Percentiles rank a stretch among this genome's conserved stretches.
Conservation (phyloP, 495 filamentous ascomycete genomes). For the Xylaria sp. region DNA sequence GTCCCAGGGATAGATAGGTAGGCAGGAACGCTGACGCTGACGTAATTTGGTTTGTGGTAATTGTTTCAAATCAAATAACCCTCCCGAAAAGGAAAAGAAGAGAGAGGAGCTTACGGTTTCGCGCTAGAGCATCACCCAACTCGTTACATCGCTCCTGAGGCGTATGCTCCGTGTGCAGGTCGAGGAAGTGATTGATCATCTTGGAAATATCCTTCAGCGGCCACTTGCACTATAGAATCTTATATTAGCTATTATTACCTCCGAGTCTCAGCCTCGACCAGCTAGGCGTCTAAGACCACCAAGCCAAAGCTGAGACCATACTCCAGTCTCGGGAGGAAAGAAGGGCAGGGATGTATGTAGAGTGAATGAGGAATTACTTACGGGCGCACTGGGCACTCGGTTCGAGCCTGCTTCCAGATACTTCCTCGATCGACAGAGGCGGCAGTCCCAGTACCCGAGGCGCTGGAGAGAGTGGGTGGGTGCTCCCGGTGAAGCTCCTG, state of each 20-base stretch:
- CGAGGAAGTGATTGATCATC: conserved; percentile 54
- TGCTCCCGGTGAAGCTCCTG: conserved; percentile 1
- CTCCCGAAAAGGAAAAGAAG: not conserved
- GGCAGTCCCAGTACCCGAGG: conserved; percentile 55
- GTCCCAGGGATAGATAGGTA: not conserved
- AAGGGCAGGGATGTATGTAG: not conserved
- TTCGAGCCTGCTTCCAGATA: conserved; percentile 47
- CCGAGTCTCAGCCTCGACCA: not conserved
- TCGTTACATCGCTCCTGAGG: conserved; percentile 47
- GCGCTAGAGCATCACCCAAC: conserved; percentile 46
- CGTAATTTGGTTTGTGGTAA: not conserved
- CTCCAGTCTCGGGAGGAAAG: not conserved
- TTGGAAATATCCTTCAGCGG: conserved; percentile 54
- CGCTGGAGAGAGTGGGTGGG: conserved; percentile 41
- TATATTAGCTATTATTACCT: not conserved
- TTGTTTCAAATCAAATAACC: not conserved
- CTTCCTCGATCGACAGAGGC: conserved; percentile 48
- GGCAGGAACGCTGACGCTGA: conserved; percentile 13
- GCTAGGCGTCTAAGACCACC: not conserved
- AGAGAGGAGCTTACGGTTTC: conserved; percentile 44
- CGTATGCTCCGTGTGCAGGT: conserved; percentile 52
- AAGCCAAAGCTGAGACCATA: not conserved
- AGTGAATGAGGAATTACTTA: conserved; percentile 31
- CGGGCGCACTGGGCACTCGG: conserved; percentile 51
- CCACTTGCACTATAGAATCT: conserved; percentile 46